Percentiles rank a stretch among this genome's conserved stretches.
Evolutionary conservation across 1,284 basidiomycete species (phyloP).

Genomic region (Entoloma clypeatum): DNA sequence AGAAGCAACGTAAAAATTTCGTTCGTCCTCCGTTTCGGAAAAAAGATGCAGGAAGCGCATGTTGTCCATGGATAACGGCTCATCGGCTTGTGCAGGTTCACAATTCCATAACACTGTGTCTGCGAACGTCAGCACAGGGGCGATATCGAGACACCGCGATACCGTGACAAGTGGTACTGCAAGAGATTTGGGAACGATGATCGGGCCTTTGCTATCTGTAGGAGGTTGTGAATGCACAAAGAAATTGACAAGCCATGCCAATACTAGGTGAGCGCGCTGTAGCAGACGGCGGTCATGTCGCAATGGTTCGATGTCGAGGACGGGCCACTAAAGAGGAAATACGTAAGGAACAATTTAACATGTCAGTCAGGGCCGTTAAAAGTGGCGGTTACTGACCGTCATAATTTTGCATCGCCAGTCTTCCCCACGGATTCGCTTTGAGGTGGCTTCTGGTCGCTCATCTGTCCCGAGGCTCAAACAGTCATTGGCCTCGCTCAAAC

Average conservation of each 20-base stretch:
- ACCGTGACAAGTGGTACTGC: conserved; percentile 79
- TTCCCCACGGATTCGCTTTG: conserved; percentile 50
- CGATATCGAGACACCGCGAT: conserved; percentile 76
- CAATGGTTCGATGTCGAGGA: conserved; percentile 55
- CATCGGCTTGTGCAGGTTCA: conserved; percentile 54
- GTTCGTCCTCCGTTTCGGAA: conserved; percentile 83
- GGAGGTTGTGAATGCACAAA: conserved; percentile 80
- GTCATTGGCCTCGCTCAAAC: conserved; percentile 51
- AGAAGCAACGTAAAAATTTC: conserved; percentile 85
- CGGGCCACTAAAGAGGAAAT: conserved; percentile 54
- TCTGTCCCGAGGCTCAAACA: conserved; percentile 64
- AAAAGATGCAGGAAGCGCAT: conserved; percentile 71
- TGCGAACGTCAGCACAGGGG: conserved; percentile 93
- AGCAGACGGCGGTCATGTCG: conserved; percentile 53
- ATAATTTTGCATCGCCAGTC: conserved; percentile 65
- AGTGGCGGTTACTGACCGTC: conserved; percentile 56
- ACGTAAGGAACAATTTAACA: conserved; percentile 13
- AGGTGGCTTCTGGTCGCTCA: conserved; percentile 42
- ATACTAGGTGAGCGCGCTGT: conserved; percentile 84
- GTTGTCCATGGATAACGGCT: conserved; percentile 56
- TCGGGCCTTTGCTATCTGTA: conserved; percentile 34
- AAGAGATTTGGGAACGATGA: conserved; percentile 71
- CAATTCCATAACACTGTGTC: conserved; percentile 97
- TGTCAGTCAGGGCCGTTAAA: conserved; percentile 12
- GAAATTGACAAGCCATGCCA: conserved; percentile 87